These are phyloP conservation scores for Pezicula carpinea DNA, from an alignment of 2,329 filamentous ascomycete genomes.

Conservation along the genomic window DNA sequence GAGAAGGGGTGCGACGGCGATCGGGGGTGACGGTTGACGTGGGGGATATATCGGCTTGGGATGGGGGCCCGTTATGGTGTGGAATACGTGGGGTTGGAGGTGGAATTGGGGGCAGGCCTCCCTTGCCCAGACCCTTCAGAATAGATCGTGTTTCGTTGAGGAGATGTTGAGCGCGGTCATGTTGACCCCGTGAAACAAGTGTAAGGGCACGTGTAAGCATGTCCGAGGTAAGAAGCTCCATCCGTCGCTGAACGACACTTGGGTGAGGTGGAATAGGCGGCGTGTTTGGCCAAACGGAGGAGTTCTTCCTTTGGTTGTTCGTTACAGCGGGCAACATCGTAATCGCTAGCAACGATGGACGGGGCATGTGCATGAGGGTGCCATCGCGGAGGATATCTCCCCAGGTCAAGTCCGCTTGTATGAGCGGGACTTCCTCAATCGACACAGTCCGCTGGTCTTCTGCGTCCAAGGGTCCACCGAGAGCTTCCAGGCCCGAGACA, in stretches of 20 bases:
- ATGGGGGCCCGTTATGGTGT: constrained; percentile 5
- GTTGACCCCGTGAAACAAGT: constrained; percentile 83
- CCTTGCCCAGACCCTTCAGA: constrained; percentile 91
- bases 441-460: constrained; percentile 80
- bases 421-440: constrained; percentile 89
- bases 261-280: constrained; percentile 94
- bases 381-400: constrained; percentile 91
- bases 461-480: constrained; percentile 80
- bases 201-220: constrained; percentile 94
- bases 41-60: constrained; percentile 19
- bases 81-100: constrained; percentile 42
- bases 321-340: constrained; percentile 76
- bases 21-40: constrained; percentile 25
- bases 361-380: constrained; percentile 75
- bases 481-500: constrained; percentile 87
- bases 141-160: constrained; percentile 92
- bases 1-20: constrained; percentile 36
- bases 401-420: constrained; percentile 91
- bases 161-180: constrained; percentile 89
- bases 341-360: constrained; percentile 88
- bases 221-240: constrained; percentile 96
- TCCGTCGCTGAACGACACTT: constrained; percentile 89
- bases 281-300: constrained; percentile 53
- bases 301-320: constrained; percentile 52
- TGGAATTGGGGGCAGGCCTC: constrained; percentile 84